phyloP scores from a whole-genome alignment of 176 grass and related monocot species.

The Puccinellia tenuiflora region DNA sequence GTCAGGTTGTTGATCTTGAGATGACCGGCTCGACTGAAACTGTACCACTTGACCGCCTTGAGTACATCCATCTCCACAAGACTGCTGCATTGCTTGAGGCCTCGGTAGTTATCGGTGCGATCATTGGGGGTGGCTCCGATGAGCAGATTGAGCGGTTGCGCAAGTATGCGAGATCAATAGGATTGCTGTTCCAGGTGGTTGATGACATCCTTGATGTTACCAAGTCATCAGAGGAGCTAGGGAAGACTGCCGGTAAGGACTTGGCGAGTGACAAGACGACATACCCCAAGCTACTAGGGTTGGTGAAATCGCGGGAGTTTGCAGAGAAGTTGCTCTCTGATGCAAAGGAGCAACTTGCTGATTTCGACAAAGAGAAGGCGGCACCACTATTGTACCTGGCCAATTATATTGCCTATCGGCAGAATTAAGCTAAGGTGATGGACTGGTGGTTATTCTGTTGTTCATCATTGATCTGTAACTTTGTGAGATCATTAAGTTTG shows the following conservation, averaged over 20 bases:
- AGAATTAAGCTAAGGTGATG: constrained; percentile 42
- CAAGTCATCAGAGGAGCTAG: constrained; percentile 67
- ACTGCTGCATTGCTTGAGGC: constrained; percentile 78
- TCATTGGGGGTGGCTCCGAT: constrained; percentile 58
- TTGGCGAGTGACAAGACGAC: constrained; percentile 79
- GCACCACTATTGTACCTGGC: constrained; percentile 72
- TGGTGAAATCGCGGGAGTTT: constrained; percentile 65
- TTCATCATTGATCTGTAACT: constrained; percentile 23
- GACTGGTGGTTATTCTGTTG: constrained; percentile 25
- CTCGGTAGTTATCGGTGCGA: constrained; percentile 66
- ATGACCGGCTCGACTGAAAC: constrained; percentile 45
- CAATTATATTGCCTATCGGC: constrained; percentile 71
- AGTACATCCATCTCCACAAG: constrained; percentile 91
- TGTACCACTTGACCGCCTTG: constrained; percentile 54
- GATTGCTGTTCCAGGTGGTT: constrained; percentile 80
- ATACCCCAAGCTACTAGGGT: constrained; percentile 64
- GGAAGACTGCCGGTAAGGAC: constrained; percentile 83
- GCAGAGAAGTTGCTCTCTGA: constrained; percentile 52
- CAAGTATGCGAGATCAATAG: constrained; percentile 59
- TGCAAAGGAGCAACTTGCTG: constrained; percentile 48
- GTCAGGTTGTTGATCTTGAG: constrained; percentile 71
- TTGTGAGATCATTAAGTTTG: constrained; percentile 23
- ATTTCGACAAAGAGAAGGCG: constrained; percentile 54
- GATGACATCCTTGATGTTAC: constrained; percentile 88
- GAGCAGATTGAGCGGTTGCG: constrained; percentile 56